A percentile compares a stretch with the other conserved stretches of the same genome.
These are phyloP conservation scores for Populus tremula DNA, from an alignment of 345 rosid genomes.

Conservation along the genomic window DNA sequence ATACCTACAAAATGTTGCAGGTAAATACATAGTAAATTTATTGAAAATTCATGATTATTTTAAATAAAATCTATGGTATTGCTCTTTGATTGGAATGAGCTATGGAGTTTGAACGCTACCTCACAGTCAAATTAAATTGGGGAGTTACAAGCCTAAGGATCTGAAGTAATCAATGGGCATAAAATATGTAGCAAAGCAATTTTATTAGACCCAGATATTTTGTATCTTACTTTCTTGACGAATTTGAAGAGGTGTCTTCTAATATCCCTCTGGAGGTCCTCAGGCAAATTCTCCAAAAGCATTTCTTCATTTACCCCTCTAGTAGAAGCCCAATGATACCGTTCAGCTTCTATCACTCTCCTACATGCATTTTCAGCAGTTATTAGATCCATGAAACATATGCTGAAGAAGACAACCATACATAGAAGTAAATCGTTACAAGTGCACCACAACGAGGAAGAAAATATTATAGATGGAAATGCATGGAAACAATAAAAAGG, in stretches of 20 bases:
- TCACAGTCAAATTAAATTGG: background rate
- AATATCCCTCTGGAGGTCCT: conserved; percentile 86
- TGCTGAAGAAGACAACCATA: background rate
- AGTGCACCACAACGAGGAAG: background rate
- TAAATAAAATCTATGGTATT: background rate
- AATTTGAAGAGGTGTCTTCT: conserved; percentile 80
- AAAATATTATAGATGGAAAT: background rate
- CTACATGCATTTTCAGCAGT: conserved; percentile 30
- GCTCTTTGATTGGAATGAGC: background rate
- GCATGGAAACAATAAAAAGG: background rate
- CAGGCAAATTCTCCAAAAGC: conserved; percentile 75
- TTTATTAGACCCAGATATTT: background rate
- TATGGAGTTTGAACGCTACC: background rate
- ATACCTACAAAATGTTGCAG: conserved; percentile 46
- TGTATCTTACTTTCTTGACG: conserved; percentile 58
- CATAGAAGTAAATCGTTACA: background rate
- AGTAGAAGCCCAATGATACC: conserved; percentile 82
- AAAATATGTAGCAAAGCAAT: background rate
- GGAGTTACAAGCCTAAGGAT: background rate
- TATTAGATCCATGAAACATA: background rate
- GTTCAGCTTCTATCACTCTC: conserved; percentile 79
- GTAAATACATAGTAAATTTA: background rate
- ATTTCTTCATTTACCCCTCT: conserved; percentile 80
- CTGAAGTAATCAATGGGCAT: background rate
- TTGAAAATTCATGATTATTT: background rate